Base-by-base conservation (phyloP, 2,329 filamentous ascomycete species). In the Escovopsis sp. region DNA sequence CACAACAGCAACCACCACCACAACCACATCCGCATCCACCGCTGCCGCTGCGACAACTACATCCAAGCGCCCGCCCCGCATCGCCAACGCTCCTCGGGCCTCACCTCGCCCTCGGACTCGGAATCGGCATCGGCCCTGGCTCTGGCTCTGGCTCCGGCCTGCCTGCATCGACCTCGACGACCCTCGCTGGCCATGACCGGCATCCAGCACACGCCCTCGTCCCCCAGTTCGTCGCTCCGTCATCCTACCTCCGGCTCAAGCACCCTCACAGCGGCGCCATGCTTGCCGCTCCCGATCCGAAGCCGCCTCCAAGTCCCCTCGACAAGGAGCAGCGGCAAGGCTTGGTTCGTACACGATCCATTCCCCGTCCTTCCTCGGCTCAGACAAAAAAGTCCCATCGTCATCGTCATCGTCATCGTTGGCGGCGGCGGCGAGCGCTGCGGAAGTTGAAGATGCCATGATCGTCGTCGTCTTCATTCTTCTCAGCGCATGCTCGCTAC, bases 261-360 rank as follows among this genome's bases (percentile, higher is more conserved):
- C 55, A 56, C 46, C 53, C 59, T 36, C 52, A 53, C 44, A 51
- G 56, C 48, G 52, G 56, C 47, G 53, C 53, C 50, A 64, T 64
- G 60, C 53, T 59, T 35, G 47, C 53, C 38, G 48, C 50, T 37
- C 48, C 52, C 26, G 45, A 49, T 28, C 41, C 49, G 34, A 48
- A 42, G 9, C 50, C 50, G 47, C 57, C 63, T 46, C 65, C 69
- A 61, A 79, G 70, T 54, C 70, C 74, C 47, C 68, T 84, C 45
- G 83, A 89, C 61, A 77, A 72, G 65, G 83, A 88, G 58, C 82
- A 88, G 66, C 71, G 80, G 55, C 80, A 85, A 59, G 83, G 82
- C 53, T 68, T 89, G 70, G 82, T 87, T 67, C 68, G 81, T 57
- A 30, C 43, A 47, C 47, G 43, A 43, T 42, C 43, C 38, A 45